These are phyloP conservation scores for Atalantia buxifolia DNA, from an alignment of 345 rosid species.

Conservation along the genomic window DNA sequence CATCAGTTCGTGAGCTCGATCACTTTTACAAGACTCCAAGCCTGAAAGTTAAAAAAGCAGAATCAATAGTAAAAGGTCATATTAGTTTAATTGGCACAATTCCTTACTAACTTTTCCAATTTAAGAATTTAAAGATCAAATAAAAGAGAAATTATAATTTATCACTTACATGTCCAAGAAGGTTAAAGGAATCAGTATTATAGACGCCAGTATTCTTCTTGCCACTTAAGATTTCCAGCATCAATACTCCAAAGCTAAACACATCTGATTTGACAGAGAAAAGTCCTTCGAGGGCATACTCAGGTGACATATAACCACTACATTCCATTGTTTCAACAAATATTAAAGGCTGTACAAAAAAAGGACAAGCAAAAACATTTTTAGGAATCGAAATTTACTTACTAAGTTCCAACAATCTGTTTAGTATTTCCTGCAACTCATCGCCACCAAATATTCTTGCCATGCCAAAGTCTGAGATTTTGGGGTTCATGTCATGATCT, in stretches of 20 bases:
- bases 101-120: not conserved
- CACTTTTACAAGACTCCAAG: not conserved
- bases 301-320: slow-evolving; percentile 46
- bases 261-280: slow-evolving; percentile 12
- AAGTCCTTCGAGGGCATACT: slow-evolving; percentile 11
- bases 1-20: not conserved
- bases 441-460: slow-evolving; percentile 48
- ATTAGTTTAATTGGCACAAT: not conserved
- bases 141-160: not conserved
- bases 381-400: slow-evolving; percentile 13
- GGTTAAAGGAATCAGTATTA: slow-evolving; percentile 22
- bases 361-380: not conserved
- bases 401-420: slow-evolving; percentile 44
- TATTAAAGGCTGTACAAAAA: too few species aligned
- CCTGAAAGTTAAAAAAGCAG: not conserved
- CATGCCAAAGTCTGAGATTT: slow-evolving; percentile 54
- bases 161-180: slow-evolving; percentile 24
- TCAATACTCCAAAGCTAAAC: slow-evolving; percentile 5
- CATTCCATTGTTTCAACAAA: not conserved
- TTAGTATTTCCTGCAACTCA: slow-evolving; percentile 38
- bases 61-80: not conserved
- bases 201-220: slow-evolving; percentile 42
- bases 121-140: not conserved
- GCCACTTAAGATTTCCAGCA: slow-evolving; percentile 43
- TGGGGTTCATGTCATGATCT: slow-evolving; percentile 42